phyloP scores from a whole-genome alignment of 805 yeast species.

The Myxozyma neglecta region DNA sequence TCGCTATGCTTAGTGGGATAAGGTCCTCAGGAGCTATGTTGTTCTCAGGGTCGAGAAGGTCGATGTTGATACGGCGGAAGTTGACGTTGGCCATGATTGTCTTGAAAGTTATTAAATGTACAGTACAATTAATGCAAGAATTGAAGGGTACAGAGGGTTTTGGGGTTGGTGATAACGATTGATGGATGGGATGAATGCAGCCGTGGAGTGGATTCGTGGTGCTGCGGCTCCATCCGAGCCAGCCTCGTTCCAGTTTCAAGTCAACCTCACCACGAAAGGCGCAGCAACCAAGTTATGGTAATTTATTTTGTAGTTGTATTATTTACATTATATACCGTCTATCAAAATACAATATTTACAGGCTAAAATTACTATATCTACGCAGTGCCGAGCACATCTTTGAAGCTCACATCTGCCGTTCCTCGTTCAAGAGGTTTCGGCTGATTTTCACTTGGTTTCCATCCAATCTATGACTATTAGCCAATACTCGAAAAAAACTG shows the following conservation, averaged over 20 bases:
- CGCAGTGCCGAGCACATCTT: constrained; percentile 52
- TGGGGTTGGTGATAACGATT: background rate
- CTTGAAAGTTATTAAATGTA: background rate
- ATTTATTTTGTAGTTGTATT: background rate
- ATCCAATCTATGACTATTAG: constrained; percentile 55
- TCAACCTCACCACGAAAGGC: background rate
- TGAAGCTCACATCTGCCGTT: constrained; percentile 63
- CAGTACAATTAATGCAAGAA: background rate
- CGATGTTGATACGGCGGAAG: constrained; percentile 84
- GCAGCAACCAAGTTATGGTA: background rate
- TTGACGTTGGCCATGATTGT: constrained; percentile 24
- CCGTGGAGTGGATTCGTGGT: background rate
- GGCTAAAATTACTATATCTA: background rate
- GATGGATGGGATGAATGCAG: background rate
- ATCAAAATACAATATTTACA: background rate
- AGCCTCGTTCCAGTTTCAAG: constrained; percentile 2
- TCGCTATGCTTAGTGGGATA: constrained; percentile 49
- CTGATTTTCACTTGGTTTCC: constrained; percentile 72
- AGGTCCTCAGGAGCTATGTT: constrained; percentile 62
- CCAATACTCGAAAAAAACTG: background rate
- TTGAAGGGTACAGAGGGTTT: background rate
- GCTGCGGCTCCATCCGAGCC: constrained; percentile 10
- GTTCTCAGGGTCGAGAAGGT: constrained; percentile 82
- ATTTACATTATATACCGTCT: background rate
- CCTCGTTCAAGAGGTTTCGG: constrained; percentile 77